phyloP scores from a whole-genome alignment of 2,329 filamentous ascomycete genomes.

The Cytospora mali region DNA sequence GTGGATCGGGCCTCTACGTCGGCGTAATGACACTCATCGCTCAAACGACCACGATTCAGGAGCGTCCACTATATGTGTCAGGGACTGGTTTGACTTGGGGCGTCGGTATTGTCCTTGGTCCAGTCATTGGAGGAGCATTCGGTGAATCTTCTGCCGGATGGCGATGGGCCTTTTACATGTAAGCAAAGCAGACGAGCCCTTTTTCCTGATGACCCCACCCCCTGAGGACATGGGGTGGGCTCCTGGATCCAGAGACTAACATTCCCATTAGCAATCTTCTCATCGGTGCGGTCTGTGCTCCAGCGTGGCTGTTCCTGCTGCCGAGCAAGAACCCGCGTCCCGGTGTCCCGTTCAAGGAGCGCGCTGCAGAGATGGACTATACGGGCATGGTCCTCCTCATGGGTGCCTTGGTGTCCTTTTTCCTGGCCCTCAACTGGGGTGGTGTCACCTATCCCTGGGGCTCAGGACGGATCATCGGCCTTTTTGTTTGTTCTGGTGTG shows the following conservation, averaged over 20 bases:
- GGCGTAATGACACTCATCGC: slow-evolving; percentile 31
- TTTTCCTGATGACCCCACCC: too few relatives aligned
- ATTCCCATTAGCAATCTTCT: slow-evolving; percentile 12
- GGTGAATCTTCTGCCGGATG: slow-evolving; percentile 11
- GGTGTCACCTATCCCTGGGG: slow-evolving; percentile 24
- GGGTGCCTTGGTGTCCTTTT: slow-evolving; percentile 17
- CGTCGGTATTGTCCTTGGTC: slow-evolving; percentile 37
- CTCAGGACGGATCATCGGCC: slow-evolving; percentile 27
- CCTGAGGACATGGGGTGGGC: too few relatives aligned
- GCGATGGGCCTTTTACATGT: slow-evolving; percentile 26
- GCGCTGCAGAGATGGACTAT: slow-evolving; percentile 41
- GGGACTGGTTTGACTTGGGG: slow-evolving; percentile 37
- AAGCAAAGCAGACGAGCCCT: too few relatives aligned
- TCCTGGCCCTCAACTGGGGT: slow-evolving; percentile 23
- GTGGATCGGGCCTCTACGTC: slow-evolving; percentile 48
- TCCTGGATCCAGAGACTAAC: too few relatives aligned
- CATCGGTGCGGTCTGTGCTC: slow-evolving; percentile 18
- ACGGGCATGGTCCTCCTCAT: slow-evolving; percentile 20
- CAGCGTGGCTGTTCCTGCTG: slow-evolving; percentile 5
- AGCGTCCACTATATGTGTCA: not conserved
- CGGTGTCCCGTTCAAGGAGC: not conserved
- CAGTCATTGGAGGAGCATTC: slow-evolving; percentile 24
- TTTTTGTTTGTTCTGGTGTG: slow-evolving; percentile 24
- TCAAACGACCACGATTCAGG: not conserved
- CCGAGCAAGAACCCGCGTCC: slow-evolving; percentile 27